Percentiles rank a stretch among this genome's conserved stretches.
Evolutionary conservation across 2,329 filamentous ascomycete genomes (phyloP).

Genomic region (Sclerotinia glacialis): DNA sequence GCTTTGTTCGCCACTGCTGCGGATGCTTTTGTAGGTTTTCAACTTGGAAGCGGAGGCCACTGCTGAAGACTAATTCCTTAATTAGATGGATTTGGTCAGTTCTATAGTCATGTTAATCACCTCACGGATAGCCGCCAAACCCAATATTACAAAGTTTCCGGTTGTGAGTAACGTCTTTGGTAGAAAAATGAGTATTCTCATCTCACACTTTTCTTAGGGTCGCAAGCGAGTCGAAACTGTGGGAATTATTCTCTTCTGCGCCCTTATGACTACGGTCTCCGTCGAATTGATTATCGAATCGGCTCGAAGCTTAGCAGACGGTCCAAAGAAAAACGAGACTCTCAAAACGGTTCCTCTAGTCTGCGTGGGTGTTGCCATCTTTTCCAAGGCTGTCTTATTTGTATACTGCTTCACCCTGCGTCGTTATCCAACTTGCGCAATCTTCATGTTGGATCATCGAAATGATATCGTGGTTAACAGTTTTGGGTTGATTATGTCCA

Average conservation of each 20-base stretch:
- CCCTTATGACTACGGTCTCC: constrained; percentile 90
- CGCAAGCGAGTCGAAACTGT: constrained; percentile 76
- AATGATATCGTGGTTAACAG: constrained; percentile 98
- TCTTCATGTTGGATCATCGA: constrained; percentile 94
- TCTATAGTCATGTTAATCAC: constrained; percentile 86
- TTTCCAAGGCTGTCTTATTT: constrained; percentile 79
- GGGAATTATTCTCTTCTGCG: constrained; percentile 94
- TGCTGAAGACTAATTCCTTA: background rate
- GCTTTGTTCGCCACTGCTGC: constrained; percentile 98
- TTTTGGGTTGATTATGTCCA: constrained; percentile 83
- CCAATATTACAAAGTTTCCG: constrained; percentile 20
- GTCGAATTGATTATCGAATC: constrained; percentile 91
- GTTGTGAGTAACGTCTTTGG: constrained; percentile 8
- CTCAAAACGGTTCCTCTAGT: constrained; percentile 76
- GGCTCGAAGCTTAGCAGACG: constrained; percentile 62
- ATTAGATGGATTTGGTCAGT: constrained; percentile 63
- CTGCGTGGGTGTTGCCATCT: constrained; percentile 72
- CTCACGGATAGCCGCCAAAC: constrained; percentile 81
- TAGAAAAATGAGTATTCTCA: too few species aligned
- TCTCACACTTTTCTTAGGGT: constrained; percentile 11
- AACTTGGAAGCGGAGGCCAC: too few species aligned
- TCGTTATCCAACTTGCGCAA: constrained; percentile 85
- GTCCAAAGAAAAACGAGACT: constrained; percentile 45
- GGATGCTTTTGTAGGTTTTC: constrained; percentile 60
- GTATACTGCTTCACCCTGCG: constrained; percentile 89